Conservation (phyloP, 306 rosid genomes). For the Luffa aegyptiaca region DNA sequence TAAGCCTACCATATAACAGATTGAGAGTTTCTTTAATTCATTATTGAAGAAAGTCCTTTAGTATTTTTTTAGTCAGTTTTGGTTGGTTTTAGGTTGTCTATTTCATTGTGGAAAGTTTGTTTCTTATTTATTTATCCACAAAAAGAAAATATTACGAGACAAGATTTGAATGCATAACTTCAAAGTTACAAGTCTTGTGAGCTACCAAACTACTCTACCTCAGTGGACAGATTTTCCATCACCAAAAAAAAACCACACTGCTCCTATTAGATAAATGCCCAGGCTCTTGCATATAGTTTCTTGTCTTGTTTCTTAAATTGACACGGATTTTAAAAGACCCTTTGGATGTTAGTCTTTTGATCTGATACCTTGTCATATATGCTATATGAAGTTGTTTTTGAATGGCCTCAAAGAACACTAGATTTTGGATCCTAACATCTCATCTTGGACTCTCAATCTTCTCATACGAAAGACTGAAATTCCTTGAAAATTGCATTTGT, state of each 20-base stretch:
- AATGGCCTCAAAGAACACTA: not conserved
- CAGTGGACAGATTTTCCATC: not conserved
- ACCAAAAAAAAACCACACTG: not conserved
- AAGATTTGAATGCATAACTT: not conserved
- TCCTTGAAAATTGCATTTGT: not conserved
- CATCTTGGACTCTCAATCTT: not conserved
- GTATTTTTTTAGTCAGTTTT: not conserved
- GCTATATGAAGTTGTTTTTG: not conserved
- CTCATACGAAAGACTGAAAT: not conserved
- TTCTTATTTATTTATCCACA: not conserved
- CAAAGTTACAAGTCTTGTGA: not conserved
- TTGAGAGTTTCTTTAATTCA: not conserved
- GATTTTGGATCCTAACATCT: not conserved
- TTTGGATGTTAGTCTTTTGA: not conserved
- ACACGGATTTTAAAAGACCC: not conserved
- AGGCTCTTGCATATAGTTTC: not conserved
- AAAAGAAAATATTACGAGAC: not conserved
- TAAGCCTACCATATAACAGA: not conserved
- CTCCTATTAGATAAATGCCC: not conserved
- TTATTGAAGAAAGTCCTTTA: not conserved
- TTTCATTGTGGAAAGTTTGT: not conserved
- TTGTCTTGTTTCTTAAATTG: not conserved
- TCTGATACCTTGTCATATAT: not conserved
- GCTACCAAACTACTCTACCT: not conserved
- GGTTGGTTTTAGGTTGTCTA: not conserved